Conservation (phyloP, 139 green algal genomes). For the Auxenochlorella pyrenoidosa region DNA sequence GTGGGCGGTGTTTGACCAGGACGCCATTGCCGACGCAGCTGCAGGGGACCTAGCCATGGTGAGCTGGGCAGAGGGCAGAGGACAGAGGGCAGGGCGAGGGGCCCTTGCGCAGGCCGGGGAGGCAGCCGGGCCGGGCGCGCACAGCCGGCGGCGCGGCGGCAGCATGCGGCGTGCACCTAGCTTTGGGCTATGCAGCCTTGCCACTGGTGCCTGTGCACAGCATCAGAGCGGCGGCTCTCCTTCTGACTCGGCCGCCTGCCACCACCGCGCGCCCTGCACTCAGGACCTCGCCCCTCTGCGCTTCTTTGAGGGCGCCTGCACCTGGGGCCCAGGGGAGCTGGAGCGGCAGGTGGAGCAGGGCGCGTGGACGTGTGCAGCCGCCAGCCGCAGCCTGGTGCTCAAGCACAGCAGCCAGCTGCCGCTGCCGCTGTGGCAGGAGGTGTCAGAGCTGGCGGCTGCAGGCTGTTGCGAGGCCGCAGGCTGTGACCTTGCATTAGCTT, state of each 20-base stretch:
- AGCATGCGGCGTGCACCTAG: no score
- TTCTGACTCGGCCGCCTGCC: no score
- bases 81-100: no score
- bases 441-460: conserved; percentile 52
- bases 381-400: conserved; percentile 63
- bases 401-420: conserved; percentile 76
- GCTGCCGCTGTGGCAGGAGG: conserved; percentile 73
- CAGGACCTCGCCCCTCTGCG: conserved; percentile 58
- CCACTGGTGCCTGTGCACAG: no score
- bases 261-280: conserved; percentile 1
- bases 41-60: neutral
- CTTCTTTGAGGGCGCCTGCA: conserved; percentile 65
- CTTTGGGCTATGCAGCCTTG: no score
- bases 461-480: no score
- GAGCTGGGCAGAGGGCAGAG: no score
- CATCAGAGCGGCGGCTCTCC: no score
- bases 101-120: no score
- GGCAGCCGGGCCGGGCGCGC: no score
- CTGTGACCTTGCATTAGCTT: no score
- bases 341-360: conserved; percentile 52
- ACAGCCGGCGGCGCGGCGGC: no score
- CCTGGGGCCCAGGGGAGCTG: conserved; percentile 67
- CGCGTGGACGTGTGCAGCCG: conserved; percentile 63
- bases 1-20: neutral
- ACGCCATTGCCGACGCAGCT: neutral